These are phyloP conservation scores for Grifola frondosa DNA, from an alignment of 1,284 basidiomycete genomes.

Conservation along the genomic window DNA sequence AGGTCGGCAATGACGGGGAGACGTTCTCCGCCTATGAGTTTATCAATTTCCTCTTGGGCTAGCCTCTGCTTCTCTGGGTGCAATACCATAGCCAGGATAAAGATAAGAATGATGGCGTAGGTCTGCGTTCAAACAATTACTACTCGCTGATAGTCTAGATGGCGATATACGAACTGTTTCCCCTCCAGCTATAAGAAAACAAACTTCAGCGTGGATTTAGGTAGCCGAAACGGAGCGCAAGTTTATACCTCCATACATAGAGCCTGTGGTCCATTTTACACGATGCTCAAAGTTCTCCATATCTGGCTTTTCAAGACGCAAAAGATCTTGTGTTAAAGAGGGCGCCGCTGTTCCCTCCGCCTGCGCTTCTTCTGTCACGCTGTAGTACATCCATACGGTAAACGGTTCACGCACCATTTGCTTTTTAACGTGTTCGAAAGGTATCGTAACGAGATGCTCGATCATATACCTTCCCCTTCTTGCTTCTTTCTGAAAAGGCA, in stretches of 20 bases:
- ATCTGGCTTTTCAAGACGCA: not conserved
- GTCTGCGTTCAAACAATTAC: too few species aligned
- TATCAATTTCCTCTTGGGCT: constrained; percentile 32
- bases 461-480: constrained; percentile 18
- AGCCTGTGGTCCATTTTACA: constrained; percentile 22
- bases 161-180: constrained; percentile 11
- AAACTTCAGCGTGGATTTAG: too few species aligned
- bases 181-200: constrained; percentile 13
- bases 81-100: constrained; percentile 31
- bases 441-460: constrained; percentile 23
- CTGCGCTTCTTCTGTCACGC: too few species aligned
- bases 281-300: constrained; percentile 8
- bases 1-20: constrained; percentile 32
- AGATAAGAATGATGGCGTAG: constrained; percentile 13
- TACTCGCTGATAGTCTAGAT: too few species aligned
- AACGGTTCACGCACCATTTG: constrained; percentile 24
- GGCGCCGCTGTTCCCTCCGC: constrained; percentile 13
- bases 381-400: too few species aligned
- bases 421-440: constrained; percentile 30
- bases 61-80: constrained; percentile 26
- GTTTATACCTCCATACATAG: constrained; percentile 26
- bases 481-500: constrained; percentile 36
- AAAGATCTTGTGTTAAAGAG: constrained; percentile 13
- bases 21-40: constrained; percentile 25
- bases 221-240: too few species aligned